Evolutionary conservation across 805 yeast species (phyloP).

Genomic region (Candida jianshihensis): DNA sequence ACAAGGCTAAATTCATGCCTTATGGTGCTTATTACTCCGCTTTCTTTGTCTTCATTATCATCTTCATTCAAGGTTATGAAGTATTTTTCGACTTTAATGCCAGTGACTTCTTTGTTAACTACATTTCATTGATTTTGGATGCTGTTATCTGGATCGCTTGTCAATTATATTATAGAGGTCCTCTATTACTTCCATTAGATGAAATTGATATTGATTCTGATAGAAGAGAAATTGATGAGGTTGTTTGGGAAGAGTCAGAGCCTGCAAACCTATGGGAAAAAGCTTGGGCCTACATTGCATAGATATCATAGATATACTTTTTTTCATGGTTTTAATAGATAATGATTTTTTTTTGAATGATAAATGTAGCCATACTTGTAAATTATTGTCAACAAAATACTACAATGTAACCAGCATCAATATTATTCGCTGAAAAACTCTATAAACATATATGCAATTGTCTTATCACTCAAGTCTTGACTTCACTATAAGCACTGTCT

Average conservation of each 20-base stretch:
- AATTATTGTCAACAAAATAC: too few species aligned
- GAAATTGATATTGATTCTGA: constrained; percentile 22
- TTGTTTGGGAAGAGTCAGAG: constrained; percentile 48
- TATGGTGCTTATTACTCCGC: constrained; percentile 58
- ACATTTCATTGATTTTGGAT: constrained; percentile 62
- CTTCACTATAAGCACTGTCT: too few species aligned
- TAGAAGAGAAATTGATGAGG: constrained; percentile 27
- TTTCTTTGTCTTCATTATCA: constrained; percentile 45
- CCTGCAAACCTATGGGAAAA: constrained; percentile 51
- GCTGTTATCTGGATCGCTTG: constrained; percentile 47
- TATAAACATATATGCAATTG: too few species aligned
- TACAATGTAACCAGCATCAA: too few species aligned
- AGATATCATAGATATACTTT: not conserved
- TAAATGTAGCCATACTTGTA: too few species aligned
- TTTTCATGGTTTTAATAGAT: not conserved
- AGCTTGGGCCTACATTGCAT: constrained; percentile 41
- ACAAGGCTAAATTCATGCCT: constrained; percentile 66
- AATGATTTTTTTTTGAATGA: too few species aligned
- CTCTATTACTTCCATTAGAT: constrained; percentile 28
- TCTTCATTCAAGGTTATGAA: constrained; percentile 66
- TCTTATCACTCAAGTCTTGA: too few species aligned
- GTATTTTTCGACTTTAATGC: constrained; percentile 54
- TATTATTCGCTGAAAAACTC: too few species aligned
- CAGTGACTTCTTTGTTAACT: constrained; percentile 61
- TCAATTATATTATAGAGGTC: constrained; percentile 45